Evolutionary conservation across 2,329 filamentous ascomycete species (phyloP), one percentile per base, ranked within the genome.

Genomic region (Blastomyces parvus): DNA sequence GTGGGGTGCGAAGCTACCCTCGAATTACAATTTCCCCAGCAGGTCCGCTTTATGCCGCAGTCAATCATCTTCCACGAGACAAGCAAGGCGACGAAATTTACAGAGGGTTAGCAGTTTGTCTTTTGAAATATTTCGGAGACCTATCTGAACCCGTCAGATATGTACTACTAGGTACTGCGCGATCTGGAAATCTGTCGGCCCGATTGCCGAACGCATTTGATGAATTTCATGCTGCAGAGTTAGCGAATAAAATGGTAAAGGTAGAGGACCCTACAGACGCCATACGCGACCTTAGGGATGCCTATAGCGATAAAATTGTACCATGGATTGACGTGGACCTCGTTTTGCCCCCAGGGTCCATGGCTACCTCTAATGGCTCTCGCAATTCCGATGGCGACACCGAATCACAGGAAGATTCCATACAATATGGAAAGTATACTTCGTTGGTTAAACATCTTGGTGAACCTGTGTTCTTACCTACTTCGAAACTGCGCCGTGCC

Each of bases 81-180:
- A 91, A 92, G 76, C 94, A 97, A 79, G 93, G 93, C 71, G 93
- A 97, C 74, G 93, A 97, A 76, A 83, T 96, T 67, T 95, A 89
- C 77, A 87, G 94, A 56, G 94, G 88, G 22, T 83, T 99, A 63
- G 94, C 93, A 58, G 96, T 97, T 76, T 91, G 90, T 63, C 82
- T 99, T 68, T 88, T 88, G 80, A 97, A 96, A 75, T 99, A 97
- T 81, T 97, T 97, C 73, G 84, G 85, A 65, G 93, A 97, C 77
- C 82, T 99, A 61, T 86, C 92, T 27, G 84, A 88, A 62, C 80
- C 83, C 46, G 87, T 91, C 72, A 96, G 91, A 80, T 82, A 81
- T 70, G 83, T 86, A 65, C 83, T 96, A 74, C 85, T 81, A 61
- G 76, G 80, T 55, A 76, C 81, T 61, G 78, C 80, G 62, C 81